Conservation (phyloP, 805 yeast species). For the Brettanomyces naardenensis region DNA sequence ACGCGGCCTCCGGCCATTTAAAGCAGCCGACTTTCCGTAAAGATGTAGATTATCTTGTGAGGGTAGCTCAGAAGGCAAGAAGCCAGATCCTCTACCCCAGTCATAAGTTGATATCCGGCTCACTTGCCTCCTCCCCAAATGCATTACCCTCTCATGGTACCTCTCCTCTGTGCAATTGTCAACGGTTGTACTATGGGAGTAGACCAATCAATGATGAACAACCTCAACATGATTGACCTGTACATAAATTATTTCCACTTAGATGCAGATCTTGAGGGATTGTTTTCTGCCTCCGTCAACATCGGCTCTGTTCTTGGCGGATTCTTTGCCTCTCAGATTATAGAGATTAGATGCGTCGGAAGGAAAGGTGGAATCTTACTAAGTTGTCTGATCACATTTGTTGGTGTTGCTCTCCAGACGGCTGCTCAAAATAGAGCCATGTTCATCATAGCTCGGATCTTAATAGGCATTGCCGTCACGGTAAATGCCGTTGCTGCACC, state of each 20-base stretch:
- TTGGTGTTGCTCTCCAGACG: constrained; percentile 32
- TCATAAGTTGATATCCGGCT: too few relatives aligned
- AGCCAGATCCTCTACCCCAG: too few relatives aligned
- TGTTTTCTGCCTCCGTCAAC: constrained; percentile 21
- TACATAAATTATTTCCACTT: constrained; percentile 17
- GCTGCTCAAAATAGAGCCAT: constrained; percentile 29
- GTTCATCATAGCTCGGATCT: constrained; percentile 29
- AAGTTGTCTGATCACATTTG: constrained; percentile 18
- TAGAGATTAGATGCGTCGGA: constrained; percentile 19
- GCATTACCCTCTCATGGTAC: too few relatives aligned
- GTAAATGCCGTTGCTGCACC: constrained; percentile 27
- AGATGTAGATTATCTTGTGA: too few relatives aligned
- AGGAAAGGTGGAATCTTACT: constrained; percentile 23
- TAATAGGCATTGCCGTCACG: constrained; percentile 29
- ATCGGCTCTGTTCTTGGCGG: constrained; percentile 23
- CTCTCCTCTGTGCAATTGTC: constrained; percentile 17
- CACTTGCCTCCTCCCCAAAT: too few relatives aligned
- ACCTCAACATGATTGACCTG: constrained; percentile 19
- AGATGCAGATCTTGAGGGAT: constrained; percentile 17
- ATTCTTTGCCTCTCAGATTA: constrained; percentile 17
- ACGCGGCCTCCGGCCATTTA: too few relatives aligned
- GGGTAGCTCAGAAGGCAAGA: too few relatives aligned
- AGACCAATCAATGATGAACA: constrained; percentile 22
- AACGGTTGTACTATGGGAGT: constrained; percentile 23
- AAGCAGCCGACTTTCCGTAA: too few relatives aligned